Base-by-base conservation (phyloP, 2,329 filamentous ascomycete genomes). In the Fusarium sp. region DNA sequence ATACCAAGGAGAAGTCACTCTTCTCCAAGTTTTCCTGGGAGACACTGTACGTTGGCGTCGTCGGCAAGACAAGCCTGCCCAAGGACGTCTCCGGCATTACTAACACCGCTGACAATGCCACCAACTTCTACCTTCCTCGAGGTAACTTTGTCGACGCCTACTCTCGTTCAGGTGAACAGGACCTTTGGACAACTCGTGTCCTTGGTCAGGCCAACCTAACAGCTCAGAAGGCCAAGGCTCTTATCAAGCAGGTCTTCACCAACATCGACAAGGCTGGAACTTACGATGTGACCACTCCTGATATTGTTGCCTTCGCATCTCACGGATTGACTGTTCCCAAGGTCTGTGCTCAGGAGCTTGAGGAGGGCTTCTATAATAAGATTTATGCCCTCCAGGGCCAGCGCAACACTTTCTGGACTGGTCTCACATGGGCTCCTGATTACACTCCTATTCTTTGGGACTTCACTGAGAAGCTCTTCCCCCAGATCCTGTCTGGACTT, bases 381-480 rank as follows among this genome's bases (percentile, higher is more conserved):
- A 49, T 84, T 8, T 79, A 82, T 33, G 73, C 55, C 0, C 67
- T 84, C 14, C 81, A 84, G 72, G 81, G 83, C 1, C 63, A 77
- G 38, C 73, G 76, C 1, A 82, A 78, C 47, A 84, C 83, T 1
- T 84, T 79, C 65, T 85, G 82, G 67, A 81, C 83, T 3, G 82
- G 81, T 4, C 63, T 73, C 1, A 36, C 65, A 3, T 73, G 69
- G 69, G 70, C 70, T 3, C 70, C 79, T 1, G 77, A 79, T 2
- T 78, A 79, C 41, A 76, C 77, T 4, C 70, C 75, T 1, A 66
- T 75, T 17, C 59, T 79, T 9, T 79, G 77, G 76, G 65, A 70
- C 11, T 79, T 76, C 7, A 79, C 77, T 1, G 75, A 72, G 22
- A 70, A 66, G 20, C 20, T 79, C 0, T 63, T 75, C 9, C 54